Percentiles rank a stretch among this genome's conserved stretches.
phyloP scores from a whole-genome alignment of 176 grass and related monocot genomes.

The Metroxylon sagu region DNA sequence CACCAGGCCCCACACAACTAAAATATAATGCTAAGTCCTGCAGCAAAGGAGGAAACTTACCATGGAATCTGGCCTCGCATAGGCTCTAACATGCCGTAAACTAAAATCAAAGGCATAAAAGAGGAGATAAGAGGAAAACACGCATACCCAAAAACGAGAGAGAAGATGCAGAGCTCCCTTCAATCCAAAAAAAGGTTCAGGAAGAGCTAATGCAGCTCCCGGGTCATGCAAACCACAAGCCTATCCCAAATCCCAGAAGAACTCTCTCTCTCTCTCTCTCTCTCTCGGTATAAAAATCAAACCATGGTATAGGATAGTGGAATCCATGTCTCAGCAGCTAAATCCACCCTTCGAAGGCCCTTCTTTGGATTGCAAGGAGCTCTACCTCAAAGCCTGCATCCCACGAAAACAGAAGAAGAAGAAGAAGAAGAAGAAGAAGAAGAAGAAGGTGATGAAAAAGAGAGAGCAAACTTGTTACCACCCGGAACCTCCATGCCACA shows the following conservation, averaged over 20 bases:
- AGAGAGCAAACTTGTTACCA: no score
- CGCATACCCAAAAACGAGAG: background rate
- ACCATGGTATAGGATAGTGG: constrained; percentile 54
- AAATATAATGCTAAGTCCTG: no score
- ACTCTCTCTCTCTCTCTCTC: background rate
- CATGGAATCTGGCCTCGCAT: background rate
- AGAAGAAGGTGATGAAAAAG: no score
- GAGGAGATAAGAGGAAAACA: background rate
- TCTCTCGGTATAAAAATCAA: background rate
- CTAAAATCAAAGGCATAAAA: background rate
- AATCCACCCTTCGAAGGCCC: constrained; percentile 29
- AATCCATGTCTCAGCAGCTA: constrained; percentile 85
- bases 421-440: background rate
- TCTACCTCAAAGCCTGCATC: constrained; percentile 20
- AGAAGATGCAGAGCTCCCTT: constrained; percentile 84
- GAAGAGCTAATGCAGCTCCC: constrained; percentile 47
- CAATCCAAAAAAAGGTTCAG: constrained; percentile 78
- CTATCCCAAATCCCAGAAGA: constrained; percentile 30
- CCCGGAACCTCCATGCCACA: no score
- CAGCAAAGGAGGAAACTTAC: background rate
- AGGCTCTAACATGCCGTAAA: background rate
- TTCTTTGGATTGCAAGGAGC: constrained; percentile 55
- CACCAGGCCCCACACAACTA: no score
- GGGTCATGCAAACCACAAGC: constrained; percentile 80
- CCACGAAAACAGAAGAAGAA: background rate